Base-by-base conservation (phyloP, 2,329 filamentous ascomycete genomes). In the Colletotrichum viniferum region DNA sequence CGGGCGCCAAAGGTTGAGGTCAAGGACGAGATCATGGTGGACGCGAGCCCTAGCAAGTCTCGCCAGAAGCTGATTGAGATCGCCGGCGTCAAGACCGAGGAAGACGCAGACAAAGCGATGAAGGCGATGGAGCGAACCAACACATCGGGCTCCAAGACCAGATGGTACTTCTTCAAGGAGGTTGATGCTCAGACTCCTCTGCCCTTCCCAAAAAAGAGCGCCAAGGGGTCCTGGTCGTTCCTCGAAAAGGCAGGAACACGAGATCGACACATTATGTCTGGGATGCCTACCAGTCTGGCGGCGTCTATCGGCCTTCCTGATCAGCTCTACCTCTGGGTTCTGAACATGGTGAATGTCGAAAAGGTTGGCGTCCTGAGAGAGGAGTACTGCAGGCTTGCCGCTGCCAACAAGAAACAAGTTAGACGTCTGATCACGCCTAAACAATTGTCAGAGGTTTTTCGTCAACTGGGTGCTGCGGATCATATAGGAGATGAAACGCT, bases 271-370 rank as follows among this genome's bases (percentile, higher is more conserved):
- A 89, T 95, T 69, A 83, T 91, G 28, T 92, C 91, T 24, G 93
- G 94, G 3, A 84, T 94, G 71, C 87, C 92, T 2, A 88, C 90
- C 71, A 88, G 90, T 60, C 85, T 93, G 16, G 65, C 84, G 5
- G 38, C n/a, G 13, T 64, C 52, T 9, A 13, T 68, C 21, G 24
- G 43, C n/a, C 81, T 95, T 14, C 91, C 94, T 0, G 90, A 94
- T 75, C 89, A 93, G 70, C 80, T 95, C 1, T 88, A 95, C 65
- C 79, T 88, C 18, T 96, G 94, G 94, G 85, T 95, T 4, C 80
- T 94, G 7, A 84, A 90, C 65, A 89, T 92, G 83, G 84, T 92
- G 26, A 90, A 89, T 70, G 81, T 85, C 3, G 92, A 94, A 78
- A 83, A 85, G 55, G 88, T 89, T 36, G 84, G 87, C 56, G 86